Evolutionary conservation across 345 rosid genomes (phyloP), one percentile per base, ranked within the genome.

Genomic region (Orychophragmus violaceus): DNA sequence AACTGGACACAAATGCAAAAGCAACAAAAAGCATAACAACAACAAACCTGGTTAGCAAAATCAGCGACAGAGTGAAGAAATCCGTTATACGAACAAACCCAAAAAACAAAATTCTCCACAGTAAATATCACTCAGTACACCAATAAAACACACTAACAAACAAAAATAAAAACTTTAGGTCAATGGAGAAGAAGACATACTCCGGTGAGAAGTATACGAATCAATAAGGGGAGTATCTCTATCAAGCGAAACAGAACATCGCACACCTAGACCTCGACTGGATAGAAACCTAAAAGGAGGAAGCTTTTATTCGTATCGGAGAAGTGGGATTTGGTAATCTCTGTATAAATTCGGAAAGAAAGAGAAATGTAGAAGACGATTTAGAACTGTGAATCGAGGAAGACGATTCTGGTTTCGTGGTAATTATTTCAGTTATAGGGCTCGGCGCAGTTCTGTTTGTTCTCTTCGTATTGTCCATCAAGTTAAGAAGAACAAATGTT

Each of bases 31-130:
- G 28, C 21, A 58, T 19, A 55, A n/a, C 14, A 18, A 49, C 3
- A 7, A 53, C 39, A 54, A 65, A 90, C 99, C 97, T 94, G 99
- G 78, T 94, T 94, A 44, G 99, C 97, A 68, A 93, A 87, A 83
- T 94, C 99, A 39, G 99, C 96, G 45, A 87, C 64, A 0, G 99
- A 94, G 73, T 88, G 64, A 89, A 79, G 62, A 91, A 87, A 56
- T 59, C 96, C 88, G 77, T 64, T 10, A 77, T 0, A 33, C 8
- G 21, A 72, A 5, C 32, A 29, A 63, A 27, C 22, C 59, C 58
- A 50, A 2, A 37, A 13, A 23, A 44, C 10, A 29, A 12, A 35
- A 35, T 18, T 10, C 32, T 8, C 41, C 22, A 44, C 30, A 35
- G 7, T 18, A 50, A 41, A 46, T 30, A 42, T 18, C 8, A 18